phyloP scores from a whole-genome alignment of 2,329 filamentous ascomycete genomes.

The Neoascochyta sp. region DNA sequence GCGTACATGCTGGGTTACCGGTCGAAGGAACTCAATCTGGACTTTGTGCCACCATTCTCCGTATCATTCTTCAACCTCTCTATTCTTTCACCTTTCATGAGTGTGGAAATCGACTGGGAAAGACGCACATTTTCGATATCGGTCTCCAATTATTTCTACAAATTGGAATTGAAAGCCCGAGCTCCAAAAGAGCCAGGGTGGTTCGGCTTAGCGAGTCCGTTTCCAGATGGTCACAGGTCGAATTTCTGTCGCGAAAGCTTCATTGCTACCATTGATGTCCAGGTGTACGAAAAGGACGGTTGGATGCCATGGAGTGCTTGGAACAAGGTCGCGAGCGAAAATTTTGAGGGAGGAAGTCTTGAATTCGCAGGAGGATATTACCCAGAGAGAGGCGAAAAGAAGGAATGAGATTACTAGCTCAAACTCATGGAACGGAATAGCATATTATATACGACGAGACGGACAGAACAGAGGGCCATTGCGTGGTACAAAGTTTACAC shows the following conservation, averaged over 20 bases:
- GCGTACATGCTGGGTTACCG: conserved; percentile 49
- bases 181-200: conserved; percentile 44
- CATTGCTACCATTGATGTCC: conserved; percentile 43
- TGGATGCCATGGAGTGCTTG: conserved; percentile 36
- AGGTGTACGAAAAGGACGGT: conserved; percentile 40
- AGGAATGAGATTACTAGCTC: conserved; percentile 23
- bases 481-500: too few species aligned
- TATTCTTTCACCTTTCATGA: conserved; percentile 43
- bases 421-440: too few species aligned
- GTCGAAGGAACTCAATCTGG: conserved; percentile 34
- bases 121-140: conserved; percentile 38
- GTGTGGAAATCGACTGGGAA: conserved; percentile 41
- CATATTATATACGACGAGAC: too few species aligned
- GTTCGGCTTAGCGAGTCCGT: conserved; percentile 47
- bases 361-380: conserved; percentile 51
- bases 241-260: conserved; percentile 49
- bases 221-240: conserved; percentile 44
- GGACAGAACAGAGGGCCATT: too few species aligned
- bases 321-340: conserved; percentile 39
- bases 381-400: conserved; percentile 40
- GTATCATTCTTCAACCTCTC: conserved; percentile 27
- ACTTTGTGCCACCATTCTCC: conserved; percentile 47
- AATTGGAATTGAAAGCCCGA: conserved; percentile 40
- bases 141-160: conserved; percentile 40
- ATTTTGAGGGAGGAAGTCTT: conserved; percentile 44